Percentiles rank a stretch among this genome's conserved stretches.
Evolutionary conservation across 2,329 filamentous ascomycete species (phyloP).

Genomic region (Verruconis gallopava): DNA sequence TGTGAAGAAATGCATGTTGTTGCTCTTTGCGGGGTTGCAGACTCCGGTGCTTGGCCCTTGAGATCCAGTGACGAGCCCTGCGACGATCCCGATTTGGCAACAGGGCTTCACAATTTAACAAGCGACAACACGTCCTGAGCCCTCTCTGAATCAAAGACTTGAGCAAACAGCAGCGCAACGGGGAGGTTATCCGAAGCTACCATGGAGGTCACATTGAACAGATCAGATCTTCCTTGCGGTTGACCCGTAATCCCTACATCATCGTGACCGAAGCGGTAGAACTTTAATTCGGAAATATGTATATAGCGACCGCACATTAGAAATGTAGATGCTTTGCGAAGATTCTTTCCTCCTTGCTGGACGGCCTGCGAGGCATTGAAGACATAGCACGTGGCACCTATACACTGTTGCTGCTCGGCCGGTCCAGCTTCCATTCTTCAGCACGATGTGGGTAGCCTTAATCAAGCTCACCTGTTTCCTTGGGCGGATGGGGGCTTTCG

Average conservation of each 20-base stretch:
- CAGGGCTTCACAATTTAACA: too few relatives aligned
- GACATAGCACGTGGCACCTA: not conserved
- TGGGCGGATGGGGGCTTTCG: not conserved
- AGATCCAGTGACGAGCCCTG: not conserved
- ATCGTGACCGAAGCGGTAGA: too few relatives aligned
- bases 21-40: not conserved
- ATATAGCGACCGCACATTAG: too few relatives aligned
- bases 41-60: not conserved
- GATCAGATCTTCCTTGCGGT: constrained; percentile 1
- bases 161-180: too few relatives aligned
- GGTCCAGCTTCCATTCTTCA: not conserved
- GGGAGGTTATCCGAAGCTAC: not conserved
- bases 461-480: not conserved
- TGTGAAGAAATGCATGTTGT: not conserved
- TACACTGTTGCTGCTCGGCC: not conserved
- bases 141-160: too few relatives aligned
- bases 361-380: not conserved
- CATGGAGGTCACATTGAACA: not conserved
- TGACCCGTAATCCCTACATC: too few relatives aligned
- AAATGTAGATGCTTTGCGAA: too few relatives aligned
- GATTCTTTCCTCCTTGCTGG: not conserved
- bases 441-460: not conserved
- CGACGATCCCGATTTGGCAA: too few relatives aligned
- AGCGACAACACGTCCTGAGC: too few relatives aligned
- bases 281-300: too few relatives aligned